Evolutionary conservation across 495 filamentous ascomycete species (phyloP), one percentile per base, ranked within the genome.

Genomic region (Neurospora sp.): DNA sequence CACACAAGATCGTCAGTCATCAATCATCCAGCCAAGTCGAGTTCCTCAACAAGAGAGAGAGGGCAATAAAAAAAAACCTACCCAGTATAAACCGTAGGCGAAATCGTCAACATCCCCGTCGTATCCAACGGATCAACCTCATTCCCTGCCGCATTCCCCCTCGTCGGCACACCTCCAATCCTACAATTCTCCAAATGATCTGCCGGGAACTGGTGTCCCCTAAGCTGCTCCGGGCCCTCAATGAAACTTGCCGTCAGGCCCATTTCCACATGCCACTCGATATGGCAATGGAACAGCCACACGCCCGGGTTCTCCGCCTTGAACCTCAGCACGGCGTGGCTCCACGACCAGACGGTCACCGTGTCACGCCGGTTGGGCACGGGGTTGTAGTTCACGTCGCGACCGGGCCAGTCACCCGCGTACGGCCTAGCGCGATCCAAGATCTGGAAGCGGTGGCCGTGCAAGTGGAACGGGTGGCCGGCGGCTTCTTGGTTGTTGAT

Each of bases 401-500:
- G 72, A 21, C 76, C 77, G 3, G 76, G 75, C 79, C 81, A 86
- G 69, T 78, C 74, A 2, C 89, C 84, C 2, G 74, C 72, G 15
- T 82, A 77, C n/a, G 80, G 79, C 13, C 73, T 66, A 0, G 82
- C 84, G 1, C 91, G 88, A 36, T 83, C 81, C 42, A 93, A 79
- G 7, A 93, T 82, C 77, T 96, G 93, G 84, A 94, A 96, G 73
- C 89, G 87, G 82, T 96, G 94, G 2, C 93, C 94, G 85, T 97
- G 76, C 4, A 87, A 77, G 71, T 88, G 86, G 76, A 86, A 87
- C 2, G 86, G 86, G 74, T 86, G 85, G 6, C 77, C 88, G 38
- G 90, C 91, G 0, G 82, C 77, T 78, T 96, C 92, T 15, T 85
- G 76, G 79, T 96, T 97, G 85, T 96, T 96, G 37, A 97, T 74